phyloP scores from a whole-genome alignment of 2,329 filamentous ascomycete species.

The Colletotrichum truncatum region DNA sequence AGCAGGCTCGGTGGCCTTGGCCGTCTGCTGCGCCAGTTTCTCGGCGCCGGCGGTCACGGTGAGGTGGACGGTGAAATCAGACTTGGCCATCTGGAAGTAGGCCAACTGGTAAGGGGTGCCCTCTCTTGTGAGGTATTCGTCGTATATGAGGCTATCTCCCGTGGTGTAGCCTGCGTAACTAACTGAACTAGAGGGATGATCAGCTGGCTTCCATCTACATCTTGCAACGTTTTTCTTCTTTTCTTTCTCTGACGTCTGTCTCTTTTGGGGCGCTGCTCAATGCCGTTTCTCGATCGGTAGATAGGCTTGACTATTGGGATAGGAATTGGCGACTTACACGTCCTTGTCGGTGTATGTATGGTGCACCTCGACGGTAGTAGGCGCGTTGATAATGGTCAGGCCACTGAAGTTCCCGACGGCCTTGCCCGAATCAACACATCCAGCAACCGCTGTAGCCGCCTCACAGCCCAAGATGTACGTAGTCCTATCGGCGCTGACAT shows the following conservation, averaged over 20 bases:
- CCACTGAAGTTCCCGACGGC: slow-evolving; percentile 27
- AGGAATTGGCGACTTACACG: not conserved
- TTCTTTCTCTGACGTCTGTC: not conserved
- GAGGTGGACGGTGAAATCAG: slow-evolving; percentile 37
- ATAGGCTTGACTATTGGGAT: not conserved
- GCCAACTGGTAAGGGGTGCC: too few relatives aligned
- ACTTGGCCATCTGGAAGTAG: not conserved
- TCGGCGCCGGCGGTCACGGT: slow-evolving; percentile 49
- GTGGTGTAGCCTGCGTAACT: slow-evolving; percentile 1
- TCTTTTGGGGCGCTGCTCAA: not conserved
- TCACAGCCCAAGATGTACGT: slow-evolving; percentile 41
- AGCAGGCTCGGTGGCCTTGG: slow-evolving; percentile 13
- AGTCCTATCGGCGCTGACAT: slow-evolving; percentile 37
- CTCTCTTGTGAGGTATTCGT: too few relatives aligned
- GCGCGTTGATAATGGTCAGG: slow-evolving; percentile 39
- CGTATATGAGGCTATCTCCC: too few relatives aligned
- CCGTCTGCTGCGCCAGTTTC: slow-evolving; percentile 39
- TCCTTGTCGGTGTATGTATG: not conserved
- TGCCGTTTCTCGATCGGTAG: not conserved
- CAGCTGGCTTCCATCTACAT: too few relatives aligned
- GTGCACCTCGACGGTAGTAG: slow-evolving; percentile 36
- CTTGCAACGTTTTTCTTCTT: not conserved
- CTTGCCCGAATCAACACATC: slow-evolving; percentile 34
- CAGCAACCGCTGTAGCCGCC: slow-evolving; percentile 23
- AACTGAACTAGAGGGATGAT: not conserved